Conservation (phyloP, 306 rosid genomes). For the Ammopiptanthus mongolicus region DNA sequence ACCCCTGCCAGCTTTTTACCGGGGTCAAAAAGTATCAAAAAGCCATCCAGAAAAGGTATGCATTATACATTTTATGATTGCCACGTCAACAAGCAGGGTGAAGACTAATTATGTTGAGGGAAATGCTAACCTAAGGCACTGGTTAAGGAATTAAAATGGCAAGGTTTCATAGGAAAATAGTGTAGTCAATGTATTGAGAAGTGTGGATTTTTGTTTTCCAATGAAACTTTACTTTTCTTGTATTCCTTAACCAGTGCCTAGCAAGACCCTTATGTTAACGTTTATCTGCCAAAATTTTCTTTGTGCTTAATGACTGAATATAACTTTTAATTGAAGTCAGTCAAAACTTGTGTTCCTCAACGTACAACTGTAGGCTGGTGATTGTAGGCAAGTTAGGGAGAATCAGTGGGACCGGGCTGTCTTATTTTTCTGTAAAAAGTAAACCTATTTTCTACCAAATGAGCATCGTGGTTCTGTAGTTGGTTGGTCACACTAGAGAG, state of each 20-base stretch:
- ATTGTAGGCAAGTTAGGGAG: neutral
- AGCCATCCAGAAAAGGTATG: constrained; percentile 46
- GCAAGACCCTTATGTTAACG: too few species aligned
- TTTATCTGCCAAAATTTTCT: neutral
- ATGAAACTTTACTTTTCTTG: too few species aligned
- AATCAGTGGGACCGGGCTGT: neutral
- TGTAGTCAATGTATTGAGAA: too few species aligned
- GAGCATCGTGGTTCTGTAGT: neutral
- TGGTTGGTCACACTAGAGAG: neutral
- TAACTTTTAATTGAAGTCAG: neutral
- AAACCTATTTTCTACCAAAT: neutral
- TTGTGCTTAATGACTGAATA: neutral
- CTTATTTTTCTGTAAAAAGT: neutral
- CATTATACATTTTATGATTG: neutral
- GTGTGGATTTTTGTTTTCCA: too few species aligned
- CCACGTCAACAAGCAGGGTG: neutral
- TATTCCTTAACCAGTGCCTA: too few species aligned
- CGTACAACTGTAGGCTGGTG: neutral
- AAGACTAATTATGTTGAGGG: too few species aligned
- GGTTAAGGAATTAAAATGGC: too few species aligned
- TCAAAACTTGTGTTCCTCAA: constrained; percentile 5
- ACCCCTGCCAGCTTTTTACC: constrained; percentile 35
- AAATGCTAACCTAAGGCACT: too few species aligned
- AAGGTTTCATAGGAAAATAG: too few species aligned
- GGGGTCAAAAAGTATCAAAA: constrained; percentile 34